phyloP scores from a whole-genome alignment of 768 basidiomycete species.

The Termitomyces sp. region DNA sequence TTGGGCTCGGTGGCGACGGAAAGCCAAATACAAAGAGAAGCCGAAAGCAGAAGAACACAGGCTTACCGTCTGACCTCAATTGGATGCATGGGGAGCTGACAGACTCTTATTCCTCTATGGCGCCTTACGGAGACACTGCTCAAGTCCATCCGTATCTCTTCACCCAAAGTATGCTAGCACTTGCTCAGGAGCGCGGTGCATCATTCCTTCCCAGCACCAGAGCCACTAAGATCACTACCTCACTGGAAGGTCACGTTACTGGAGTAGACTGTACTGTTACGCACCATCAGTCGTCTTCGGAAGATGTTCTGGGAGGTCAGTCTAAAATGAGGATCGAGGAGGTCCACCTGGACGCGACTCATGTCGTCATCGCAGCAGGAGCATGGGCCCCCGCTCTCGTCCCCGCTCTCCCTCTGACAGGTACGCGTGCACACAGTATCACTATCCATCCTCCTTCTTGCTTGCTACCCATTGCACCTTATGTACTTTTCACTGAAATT shows the following conservation, averaged over 20 bases:
- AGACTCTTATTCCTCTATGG: slow-evolving; percentile 57
- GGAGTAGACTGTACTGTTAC: slow-evolving; percentile 41
- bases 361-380: slow-evolving; percentile 78
- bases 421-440: slow-evolving; percentile 70
- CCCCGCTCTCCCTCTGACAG: slow-evolving; percentile 50
- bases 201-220: slow-evolving; percentile 37
- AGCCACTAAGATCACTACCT: slow-evolving; percentile 35
- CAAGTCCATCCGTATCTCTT: slow-evolving; percentile 77
- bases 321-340: slow-evolving; percentile 19
- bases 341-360: slow-evolving; percentile 47
- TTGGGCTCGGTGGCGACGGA: slow-evolving; percentile 33
- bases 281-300: neutral
- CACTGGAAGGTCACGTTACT: slow-evolving; percentile 34
- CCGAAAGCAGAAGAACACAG: slow-evolving; percentile 21
- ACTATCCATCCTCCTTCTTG: slow-evolving; percentile 46
- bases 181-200: slow-evolving; percentile 53
- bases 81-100: slow-evolving; percentile 60
- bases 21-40: slow-evolving; percentile 13
- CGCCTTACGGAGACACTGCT: slow-evolving; percentile 51
- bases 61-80: slow-evolving; percentile 44
- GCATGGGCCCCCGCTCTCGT: slow-evolving; percentile 75
- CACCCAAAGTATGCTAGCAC: slow-evolving; percentile 64
- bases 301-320: neutral
- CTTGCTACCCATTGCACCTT: slow-evolving; percentile 53
- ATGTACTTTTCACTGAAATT: slow-evolving; percentile 84